phyloP scores from a whole-genome alignment of 75 land plant genomes.

The Pinus albicaulis region DNA sequence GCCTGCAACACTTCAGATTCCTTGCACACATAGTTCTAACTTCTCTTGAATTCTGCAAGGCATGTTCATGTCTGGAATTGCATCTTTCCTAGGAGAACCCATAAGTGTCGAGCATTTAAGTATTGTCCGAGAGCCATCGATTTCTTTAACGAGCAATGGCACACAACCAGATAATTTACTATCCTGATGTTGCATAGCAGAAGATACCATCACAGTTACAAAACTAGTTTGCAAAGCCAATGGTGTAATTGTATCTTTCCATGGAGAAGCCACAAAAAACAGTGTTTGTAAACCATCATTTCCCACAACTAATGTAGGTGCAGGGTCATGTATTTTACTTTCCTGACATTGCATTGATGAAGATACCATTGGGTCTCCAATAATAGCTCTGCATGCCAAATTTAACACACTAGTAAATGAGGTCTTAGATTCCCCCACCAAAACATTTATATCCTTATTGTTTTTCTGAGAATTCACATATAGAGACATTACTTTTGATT shows the following conservation, averaged over 20 bases:
- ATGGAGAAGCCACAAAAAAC: neutral
- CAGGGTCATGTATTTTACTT: neutral
- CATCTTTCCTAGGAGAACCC: neutral
- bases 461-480: neutral
- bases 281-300: neutral
- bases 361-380: neutral
- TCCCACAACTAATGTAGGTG: neutral
- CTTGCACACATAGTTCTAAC: neutral
- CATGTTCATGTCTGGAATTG: conserved; percentile 3
- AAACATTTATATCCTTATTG: neutral
- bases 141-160: neutral
- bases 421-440: conserved; percentile 8
- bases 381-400: neutral
- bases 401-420: conserved; percentile 2
- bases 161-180: neutral
- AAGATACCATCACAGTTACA: neutral
- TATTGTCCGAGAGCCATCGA: no score
- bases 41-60: conserved; percentile 5
- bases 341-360: conserved; percentile 1
- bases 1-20: neutral
- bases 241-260: neutral
- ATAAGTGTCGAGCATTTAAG: neutral
- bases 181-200: neutral
- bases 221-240: neutral
- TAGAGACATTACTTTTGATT: neutral